Conservation (phyloP, 768 basidiomycete species). For the Tylopilus rubrobrunneus region DNA sequence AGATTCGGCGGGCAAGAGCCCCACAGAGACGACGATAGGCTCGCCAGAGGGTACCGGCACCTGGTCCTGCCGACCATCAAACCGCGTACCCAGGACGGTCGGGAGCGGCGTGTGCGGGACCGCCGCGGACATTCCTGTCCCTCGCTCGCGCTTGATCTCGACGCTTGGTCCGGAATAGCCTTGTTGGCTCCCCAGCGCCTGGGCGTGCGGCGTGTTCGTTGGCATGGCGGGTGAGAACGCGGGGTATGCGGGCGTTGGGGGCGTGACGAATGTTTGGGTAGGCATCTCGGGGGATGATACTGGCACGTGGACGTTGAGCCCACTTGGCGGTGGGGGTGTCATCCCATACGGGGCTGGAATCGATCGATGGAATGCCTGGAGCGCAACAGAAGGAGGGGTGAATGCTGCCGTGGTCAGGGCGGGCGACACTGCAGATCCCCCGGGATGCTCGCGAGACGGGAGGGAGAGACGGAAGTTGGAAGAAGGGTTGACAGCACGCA, state of each 20-base stretch:
- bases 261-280: slow-evolving; percentile 26
- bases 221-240: slow-evolving; percentile 49
- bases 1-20: slow-evolving; percentile 35
- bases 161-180: slow-evolving; percentile 53
- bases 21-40: slow-evolving; percentile 69
- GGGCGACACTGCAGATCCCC: slow-evolving; percentile 8
- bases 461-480: slow-evolving; percentile 22
- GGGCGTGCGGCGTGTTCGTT: slow-evolving; percentile 52
- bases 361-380: slow-evolving; percentile 29
- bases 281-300: slow-evolving; percentile 12
- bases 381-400: slow-evolving; percentile 33
- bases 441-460: slow-evolving; percentile 25
- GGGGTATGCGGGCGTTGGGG: slow-evolving; percentile 72
- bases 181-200: slow-evolving; percentile 48
- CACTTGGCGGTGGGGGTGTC: slow-evolving; percentile 30
- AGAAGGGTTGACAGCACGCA: slow-evolving; percentile 25
- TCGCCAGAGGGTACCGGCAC: slow-evolving; percentile 36
- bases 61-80: slow-evolving; percentile 29
- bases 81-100: slow-evolving; percentile 39
- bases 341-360: slow-evolving; percentile 32
- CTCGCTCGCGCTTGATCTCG: slow-evolving; percentile 60
- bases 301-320: neutral
- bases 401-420: slow-evolving; percentile 14
- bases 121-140: slow-evolving; percentile 29
- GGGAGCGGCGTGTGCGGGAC: slow-evolving; percentile 57